Conservation (phyloP, 495 filamentous ascomycete genomes). For the Penicillium waksmanii region DNA sequence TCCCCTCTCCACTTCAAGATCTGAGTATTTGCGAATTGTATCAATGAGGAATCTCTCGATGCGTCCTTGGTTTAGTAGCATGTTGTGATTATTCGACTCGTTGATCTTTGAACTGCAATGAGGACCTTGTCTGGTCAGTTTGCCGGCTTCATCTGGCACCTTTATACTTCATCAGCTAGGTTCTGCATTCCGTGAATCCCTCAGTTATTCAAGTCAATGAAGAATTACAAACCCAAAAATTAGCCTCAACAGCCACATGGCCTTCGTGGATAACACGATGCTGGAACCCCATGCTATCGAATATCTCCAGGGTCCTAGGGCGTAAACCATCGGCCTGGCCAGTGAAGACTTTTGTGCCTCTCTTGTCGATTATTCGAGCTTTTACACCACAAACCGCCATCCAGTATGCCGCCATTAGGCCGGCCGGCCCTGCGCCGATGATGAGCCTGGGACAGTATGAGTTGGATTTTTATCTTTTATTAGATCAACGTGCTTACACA, state of each 20-base stretch:
- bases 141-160: slow-evolving; percentile 47
- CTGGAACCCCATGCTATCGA: slow-evolving; percentile 68
- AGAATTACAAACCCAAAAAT: slow-evolving; percentile 39
- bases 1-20: slow-evolving; percentile 55
- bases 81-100: slow-evolving; percentile 56
- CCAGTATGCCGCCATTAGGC: slow-evolving; percentile 66
- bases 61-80: slow-evolving; percentile 58
- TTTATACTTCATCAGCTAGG: slow-evolving; percentile 9
- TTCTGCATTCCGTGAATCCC: neutral
- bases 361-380: slow-evolving; percentile 65
- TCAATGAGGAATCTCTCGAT: slow-evolving; percentile 62
- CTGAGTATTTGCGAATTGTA: slow-evolving; percentile 44
- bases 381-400: slow-evolving; percentile 62
- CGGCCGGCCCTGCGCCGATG: slow-evolving; percentile 69
- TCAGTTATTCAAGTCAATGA: neutral
- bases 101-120: slow-evolving; percentile 56
- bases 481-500: slow-evolving; percentile 16
- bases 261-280: slow-evolving; percentile 63
- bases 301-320: slow-evolving; percentile 63
- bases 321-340: slow-evolving; percentile 67
- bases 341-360: slow-evolving; percentile 53
- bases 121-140: slow-evolving; percentile 51
- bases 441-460: slow-evolving; percentile 42
- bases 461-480: neutral
- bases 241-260: slow-evolving; percentile 51